Evolutionary conservation across 495 filamentous ascomycete genomes (phyloP), one percentile per base, ranked within the genome.

Genomic region (Bathelium albidoporum): DNA sequence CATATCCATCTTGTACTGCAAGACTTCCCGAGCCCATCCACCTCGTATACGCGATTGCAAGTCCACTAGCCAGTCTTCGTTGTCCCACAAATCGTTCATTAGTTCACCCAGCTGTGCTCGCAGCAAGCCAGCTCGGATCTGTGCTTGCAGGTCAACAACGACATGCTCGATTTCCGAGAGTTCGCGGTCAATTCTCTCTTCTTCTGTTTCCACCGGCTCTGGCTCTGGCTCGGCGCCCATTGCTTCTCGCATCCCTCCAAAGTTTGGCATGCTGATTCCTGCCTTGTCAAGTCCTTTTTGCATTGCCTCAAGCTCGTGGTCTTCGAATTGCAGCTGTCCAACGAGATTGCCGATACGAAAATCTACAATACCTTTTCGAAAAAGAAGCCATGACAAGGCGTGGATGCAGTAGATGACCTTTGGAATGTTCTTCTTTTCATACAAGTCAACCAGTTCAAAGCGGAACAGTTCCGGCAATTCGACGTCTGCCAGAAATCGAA

Each of bases 321-420:
- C 90, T 67, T 95, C 95, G 68, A 99, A 99, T 72, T 97, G 89
- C 18, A 99, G 81, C 72, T 97, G 91, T 31, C 95, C 95, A 64
- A 99, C 91, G 52, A 99, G 81, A 70, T 99, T 99, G n/a, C 92
- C 95, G 74, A 99, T 97, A 11, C 92, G 85, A 75, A 97, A 97
- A 68, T 90, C 88, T 29, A 97, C 86, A 53, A 99, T 88, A 0
- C 92, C 92, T 71, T 96, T 95, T 58, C 95, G 85, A 76, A 88
- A 97, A 7, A 99, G 82, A 43, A 97, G 78, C 90, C 93, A 99
- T 68, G 92, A 96, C 16, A 97, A 76, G 1, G 95, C 95, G 72
- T 99, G 95, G 63, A 99, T 91, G 74, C 95, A 97, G 75, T 99
- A 94, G 65, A 99, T 97, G 69, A 97, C 95, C 75, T 96, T 99